These are phyloP conservation scores for Elsinoe fawcettii DNA, from an alignment of 2,329 filamentous ascomycete species.

Conservation along the genomic window DNA sequence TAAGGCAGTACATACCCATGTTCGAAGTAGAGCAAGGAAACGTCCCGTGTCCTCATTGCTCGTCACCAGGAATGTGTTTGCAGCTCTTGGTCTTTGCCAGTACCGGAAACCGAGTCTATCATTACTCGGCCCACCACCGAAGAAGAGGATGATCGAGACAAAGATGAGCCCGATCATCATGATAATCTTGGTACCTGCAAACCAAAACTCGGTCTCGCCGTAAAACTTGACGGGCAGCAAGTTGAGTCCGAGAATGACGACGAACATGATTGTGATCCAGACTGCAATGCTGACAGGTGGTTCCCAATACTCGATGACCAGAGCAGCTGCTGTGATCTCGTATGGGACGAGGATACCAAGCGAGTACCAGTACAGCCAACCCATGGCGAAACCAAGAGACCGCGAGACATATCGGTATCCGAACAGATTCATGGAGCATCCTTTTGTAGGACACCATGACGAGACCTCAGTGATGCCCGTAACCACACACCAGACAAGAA, in stretches of 20 bases:
- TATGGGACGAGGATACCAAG: constrained; percentile 34
- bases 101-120: constrained; percentile 46
- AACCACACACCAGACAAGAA: constrained; percentile 39
- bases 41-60: constrained; percentile 40
- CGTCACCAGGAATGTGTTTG: constrained; percentile 41
- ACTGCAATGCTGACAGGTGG: constrained; percentile 34
- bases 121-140: constrained; percentile 47
- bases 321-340: constrained; percentile 31
- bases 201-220: constrained; percentile 48
- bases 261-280: constrained; percentile 33
- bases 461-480: constrained; percentile 47
- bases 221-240: constrained; percentile 43
- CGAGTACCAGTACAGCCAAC: constrained; percentile 37
- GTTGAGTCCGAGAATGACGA: constrained; percentile 38
- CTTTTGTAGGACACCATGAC: constrained; percentile 50
- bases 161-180: constrained; percentile 45
- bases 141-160: constrained; percentile 48
- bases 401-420: constrained; percentile 37
- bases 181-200: constrained; percentile 43
- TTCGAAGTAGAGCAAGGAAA: constrained; percentile 46
- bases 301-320: constrained; percentile 32
- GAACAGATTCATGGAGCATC: constrained; percentile 44
- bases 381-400: constrained; percentile 40
- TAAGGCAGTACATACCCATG: constrained; percentile 27
- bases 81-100: constrained; percentile 43